phyloP scores from a whole-genome alignment of 768 basidiomycete species.

The Podaxis carcinomalis region DNA sequence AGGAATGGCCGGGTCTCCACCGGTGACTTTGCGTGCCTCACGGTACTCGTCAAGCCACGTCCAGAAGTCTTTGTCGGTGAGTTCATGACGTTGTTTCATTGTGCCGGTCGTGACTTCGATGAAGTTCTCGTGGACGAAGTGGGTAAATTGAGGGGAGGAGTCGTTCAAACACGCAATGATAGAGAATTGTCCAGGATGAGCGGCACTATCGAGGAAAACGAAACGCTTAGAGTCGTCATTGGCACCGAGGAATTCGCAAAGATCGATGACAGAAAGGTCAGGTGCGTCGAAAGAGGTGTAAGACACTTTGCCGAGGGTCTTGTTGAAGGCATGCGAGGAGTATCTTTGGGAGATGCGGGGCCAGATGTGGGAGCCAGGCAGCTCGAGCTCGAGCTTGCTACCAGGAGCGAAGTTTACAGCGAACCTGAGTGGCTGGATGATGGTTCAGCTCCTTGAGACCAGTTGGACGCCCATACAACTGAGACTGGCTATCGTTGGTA shows the following conservation, averaged over 20 bases:
- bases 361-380: too few relatives aligned
- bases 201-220: conserved; percentile 71
- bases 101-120: conserved; percentile 42
- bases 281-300: conserved; percentile 34
- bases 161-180: conserved; percentile 62
- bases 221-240: conserved; percentile 57
- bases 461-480: conserved; percentile 40
- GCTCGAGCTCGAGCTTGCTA: too few relatives aligned
- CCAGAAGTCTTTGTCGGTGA: conserved; percentile 61
- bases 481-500: conserved; percentile 22
- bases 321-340: conserved; percentile 17
- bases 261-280: conserved; percentile 33
- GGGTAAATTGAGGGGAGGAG: conserved; percentile 53
- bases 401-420: not conserved
- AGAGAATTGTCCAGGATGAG: conserved; percentile 68
- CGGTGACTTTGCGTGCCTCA: conserved; percentile 40
- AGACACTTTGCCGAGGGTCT: conserved; percentile 26
- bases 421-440: conserved; percentile 48
- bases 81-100: conserved; percentile 29
- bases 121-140: conserved; percentile 45
- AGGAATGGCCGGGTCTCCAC: conserved; percentile 51
- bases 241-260: conserved; percentile 65
- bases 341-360: too few relatives aligned
- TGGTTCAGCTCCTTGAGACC: conserved; percentile 56
- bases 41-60: conserved; percentile 73